Evolutionary conservation across 2,329 filamentous ascomycete species (phyloP).

Genomic region (Corniculantispora saksenae): DNA sequence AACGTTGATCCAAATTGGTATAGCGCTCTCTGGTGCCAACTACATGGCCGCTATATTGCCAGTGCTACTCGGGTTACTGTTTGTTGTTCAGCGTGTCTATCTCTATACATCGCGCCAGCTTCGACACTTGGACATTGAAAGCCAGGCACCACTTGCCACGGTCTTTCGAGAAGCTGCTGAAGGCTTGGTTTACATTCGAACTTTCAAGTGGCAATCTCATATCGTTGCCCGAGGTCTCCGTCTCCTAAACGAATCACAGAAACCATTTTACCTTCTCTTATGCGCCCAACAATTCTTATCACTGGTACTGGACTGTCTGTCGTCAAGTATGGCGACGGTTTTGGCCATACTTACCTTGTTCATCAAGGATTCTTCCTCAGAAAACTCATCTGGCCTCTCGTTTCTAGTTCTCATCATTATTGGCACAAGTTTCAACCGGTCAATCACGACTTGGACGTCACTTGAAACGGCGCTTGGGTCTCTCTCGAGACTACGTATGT

Average conservation of each 20-base stretch:
- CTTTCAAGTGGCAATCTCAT: not conserved
- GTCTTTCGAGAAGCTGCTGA: not conserved
- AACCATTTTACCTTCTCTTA: not conserved
- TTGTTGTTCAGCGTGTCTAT: not conserved
- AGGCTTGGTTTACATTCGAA: not conserved
- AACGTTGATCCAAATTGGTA: not conserved
- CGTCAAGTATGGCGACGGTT: not conserved
- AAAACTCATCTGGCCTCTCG: not conserved
- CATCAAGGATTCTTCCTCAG: not conserved
- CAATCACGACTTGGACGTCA: not conserved
- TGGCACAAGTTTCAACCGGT: not conserved
- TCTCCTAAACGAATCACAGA: constrained; percentile 2
- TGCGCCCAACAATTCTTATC: not conserved
- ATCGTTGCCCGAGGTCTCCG: fast-evolving
- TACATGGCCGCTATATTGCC: constrained; percentile 1
- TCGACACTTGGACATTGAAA: not conserved
- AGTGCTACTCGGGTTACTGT: not conserved
- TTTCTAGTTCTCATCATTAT: not conserved
- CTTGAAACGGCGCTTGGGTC: constrained; percentile 8
- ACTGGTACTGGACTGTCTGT: not conserved
- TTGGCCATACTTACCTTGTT: not conserved
- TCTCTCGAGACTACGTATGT: not conserved
- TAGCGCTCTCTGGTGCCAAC: not conserved
- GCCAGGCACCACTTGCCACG: not conserved
- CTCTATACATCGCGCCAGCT: constrained; percentile 12